phyloP scores from a whole-genome alignment of 345 rosid species.

The Lumnitzera littorea region DNA sequence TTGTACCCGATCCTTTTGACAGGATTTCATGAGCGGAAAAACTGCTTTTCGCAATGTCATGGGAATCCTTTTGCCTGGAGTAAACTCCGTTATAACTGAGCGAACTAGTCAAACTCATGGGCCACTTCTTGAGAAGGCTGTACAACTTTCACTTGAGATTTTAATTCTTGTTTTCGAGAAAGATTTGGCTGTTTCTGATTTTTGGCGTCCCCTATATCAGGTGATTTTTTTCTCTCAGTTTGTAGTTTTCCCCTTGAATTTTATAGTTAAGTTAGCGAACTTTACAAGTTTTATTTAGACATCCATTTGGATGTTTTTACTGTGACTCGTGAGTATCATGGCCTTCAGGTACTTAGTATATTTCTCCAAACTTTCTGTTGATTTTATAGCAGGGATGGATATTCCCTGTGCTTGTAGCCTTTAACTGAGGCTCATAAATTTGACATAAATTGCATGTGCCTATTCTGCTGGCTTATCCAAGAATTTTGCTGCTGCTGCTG shows the following conservation, averaged over 20 bases:
- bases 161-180: constrained; percentile 73
- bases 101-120: constrained; percentile 75
- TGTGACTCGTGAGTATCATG: no score
- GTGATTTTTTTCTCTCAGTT: constrained; percentile 21
- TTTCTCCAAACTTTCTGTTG: no score
- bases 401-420: no score
- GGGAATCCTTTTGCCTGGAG: constrained; percentile 81
- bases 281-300: not conserved
- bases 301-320: not conserved
- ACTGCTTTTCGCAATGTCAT: constrained; percentile 76
- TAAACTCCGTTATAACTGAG: constrained; percentile 61
- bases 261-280: not conserved
- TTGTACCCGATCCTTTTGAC: constrained; percentile 6
- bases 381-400: no score
- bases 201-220: constrained; percentile 95
- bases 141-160: constrained; percentile 79
- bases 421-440: no score
- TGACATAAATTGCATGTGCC: no score
- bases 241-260: not conserved
- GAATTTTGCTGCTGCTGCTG: no score
- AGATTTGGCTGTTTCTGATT: constrained; percentile 72
- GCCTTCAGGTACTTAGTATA: no score
- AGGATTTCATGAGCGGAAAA: constrained; percentile 99
- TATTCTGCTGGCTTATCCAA: no score
- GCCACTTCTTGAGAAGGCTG: constrained; percentile 78